These are phyloP conservation scores for Ceratocystis cacaofunesta DNA, from an alignment of 2,329 filamentous ascomycete species.

Conservation along the genomic window DNA sequence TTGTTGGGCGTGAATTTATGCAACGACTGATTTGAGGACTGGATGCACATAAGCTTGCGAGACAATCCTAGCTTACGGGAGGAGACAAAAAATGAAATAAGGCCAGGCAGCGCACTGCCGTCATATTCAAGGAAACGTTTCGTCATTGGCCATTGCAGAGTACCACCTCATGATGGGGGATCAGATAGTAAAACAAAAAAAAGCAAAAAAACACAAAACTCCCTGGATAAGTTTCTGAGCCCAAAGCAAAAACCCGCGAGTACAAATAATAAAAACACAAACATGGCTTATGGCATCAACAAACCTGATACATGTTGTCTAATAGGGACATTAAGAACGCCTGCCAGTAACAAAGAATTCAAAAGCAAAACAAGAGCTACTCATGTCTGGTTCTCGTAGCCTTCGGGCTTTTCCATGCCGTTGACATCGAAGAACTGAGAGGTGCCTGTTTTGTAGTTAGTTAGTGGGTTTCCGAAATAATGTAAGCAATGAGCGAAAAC, in stretches of 20 bases:
- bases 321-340: conserved; percentile 10
- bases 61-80: neutral
- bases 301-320: neutral
- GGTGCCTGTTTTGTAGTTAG: conserved; percentile 33
- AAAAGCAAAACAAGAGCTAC: conserved; percentile 8
- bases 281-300: neutral
- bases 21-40: neutral
- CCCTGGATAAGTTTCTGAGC: neutral
- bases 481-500: conserved; percentile 25
- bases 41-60: neutral
- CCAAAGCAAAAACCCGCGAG: neutral
- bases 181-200: neutral
- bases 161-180: conserved; percentile 7
- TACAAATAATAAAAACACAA: conserved; percentile 5
- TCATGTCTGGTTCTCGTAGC: conserved; percentile 59
- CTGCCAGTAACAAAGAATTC: conserved; percentile 6
- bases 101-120: neutral
- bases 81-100: neutral
- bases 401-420: conserved; percentile 64
- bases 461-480: neutral
- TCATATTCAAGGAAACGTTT: neutral
- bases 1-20: neutral
- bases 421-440: conserved; percentile 75
- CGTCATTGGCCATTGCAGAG: conserved; percentile 8
- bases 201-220: neutral